Base-by-base conservation (phyloP, 2,329 filamentous ascomycete species). In the Fragosphaeria purpurea region DNA sequence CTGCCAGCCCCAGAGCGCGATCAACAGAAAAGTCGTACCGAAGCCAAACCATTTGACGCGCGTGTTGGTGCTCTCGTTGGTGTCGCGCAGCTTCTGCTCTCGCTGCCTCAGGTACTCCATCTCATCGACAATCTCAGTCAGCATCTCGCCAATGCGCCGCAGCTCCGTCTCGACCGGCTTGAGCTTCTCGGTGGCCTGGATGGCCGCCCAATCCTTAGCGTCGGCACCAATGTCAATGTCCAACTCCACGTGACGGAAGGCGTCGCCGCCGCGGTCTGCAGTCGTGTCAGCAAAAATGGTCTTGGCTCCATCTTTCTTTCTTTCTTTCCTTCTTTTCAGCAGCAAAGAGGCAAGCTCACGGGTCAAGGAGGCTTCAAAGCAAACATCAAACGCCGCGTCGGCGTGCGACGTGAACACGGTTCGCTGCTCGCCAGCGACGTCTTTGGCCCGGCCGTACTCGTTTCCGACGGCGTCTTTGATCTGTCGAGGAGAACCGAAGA, bases 61-160 rank as follows among this genome's bases (percentile, higher is more conserved):
- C 71, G 86, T 93, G 72, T 98, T 98, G 58, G 93, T 98, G 76
- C 91, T 97, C 83, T 98, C 93, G 70, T 98, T 98, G 60, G 93
- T 98, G 72, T 98, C 91, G 67, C 93, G 79, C 61, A 98, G 79
- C 75, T 88, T 95, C 79, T 95, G 89, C 76, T 98, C 93, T 61
- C 93, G 81, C 40, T 69, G 62, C 58, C 93, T 81, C 61, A 98
- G 80, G 72, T 97, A 98, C 58, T 97, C 91, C 91, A 98, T 95
- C 77, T 97, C 91, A 56, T 70, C 70, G 46, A 96, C 91, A 57
- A 97, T 82, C 72, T 97, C 91, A 58, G 75, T 77, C 40, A 95
- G 86, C 65, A 91, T 78, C 72, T 96, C 93, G 68, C 95, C 89
- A 63, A 97, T 86, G 59, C 89, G 83, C 62, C 90, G 84, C 63